Evolutionary conservation across 2,329 filamentous ascomycete species (phyloP).

Genomic region (Ascomycota sp.): DNA sequence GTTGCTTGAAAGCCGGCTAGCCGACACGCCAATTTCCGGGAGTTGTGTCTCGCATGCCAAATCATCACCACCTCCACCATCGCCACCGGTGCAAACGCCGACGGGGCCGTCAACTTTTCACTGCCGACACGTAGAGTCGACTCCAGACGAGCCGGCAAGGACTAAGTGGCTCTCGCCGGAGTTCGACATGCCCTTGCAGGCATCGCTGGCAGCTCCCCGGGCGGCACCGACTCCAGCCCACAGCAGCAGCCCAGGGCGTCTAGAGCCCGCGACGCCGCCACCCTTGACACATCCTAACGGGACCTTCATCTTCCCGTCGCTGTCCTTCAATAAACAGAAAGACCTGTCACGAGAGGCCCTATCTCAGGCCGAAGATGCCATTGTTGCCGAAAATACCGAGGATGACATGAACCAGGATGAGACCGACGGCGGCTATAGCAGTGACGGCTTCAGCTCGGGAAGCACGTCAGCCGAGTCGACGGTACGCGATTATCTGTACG

Average conservation of each 20-base stretch:
- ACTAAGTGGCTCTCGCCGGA: no score
- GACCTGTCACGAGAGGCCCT: conserved; percentile 15
- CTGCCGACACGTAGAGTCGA: neutral
- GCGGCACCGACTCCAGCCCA: neutral
- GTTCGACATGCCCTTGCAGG: neutral
- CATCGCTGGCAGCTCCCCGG: neutral
- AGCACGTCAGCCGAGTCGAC: conserved; percentile 18
- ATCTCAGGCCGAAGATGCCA: conserved; percentile 15
- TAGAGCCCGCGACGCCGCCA: conserved; percentile 5
- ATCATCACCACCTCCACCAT: neutral
- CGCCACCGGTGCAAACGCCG: neutral
- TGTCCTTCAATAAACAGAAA: conserved; percentile 15
- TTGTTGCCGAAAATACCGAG: conserved; percentile 14
- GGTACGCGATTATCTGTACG: conserved; percentile 28
- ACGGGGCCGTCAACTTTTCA: neutral
- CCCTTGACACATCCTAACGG: conserved; percentile 19
- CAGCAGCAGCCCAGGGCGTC: neutral
- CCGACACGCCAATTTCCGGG: no score
- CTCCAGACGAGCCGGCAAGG: neutral
- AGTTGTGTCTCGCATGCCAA: no score
- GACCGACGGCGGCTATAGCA: conserved; percentile 18
- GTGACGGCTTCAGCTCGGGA: conserved; percentile 14
- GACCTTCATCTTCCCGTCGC: conserved; percentile 13
- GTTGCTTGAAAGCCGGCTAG: no score
- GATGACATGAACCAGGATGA: conserved; percentile 4